Evolutionary conservation across 2,329 filamentous ascomycete species (phyloP).

Genomic region (Pseudocercospora eumusae): DNA sequence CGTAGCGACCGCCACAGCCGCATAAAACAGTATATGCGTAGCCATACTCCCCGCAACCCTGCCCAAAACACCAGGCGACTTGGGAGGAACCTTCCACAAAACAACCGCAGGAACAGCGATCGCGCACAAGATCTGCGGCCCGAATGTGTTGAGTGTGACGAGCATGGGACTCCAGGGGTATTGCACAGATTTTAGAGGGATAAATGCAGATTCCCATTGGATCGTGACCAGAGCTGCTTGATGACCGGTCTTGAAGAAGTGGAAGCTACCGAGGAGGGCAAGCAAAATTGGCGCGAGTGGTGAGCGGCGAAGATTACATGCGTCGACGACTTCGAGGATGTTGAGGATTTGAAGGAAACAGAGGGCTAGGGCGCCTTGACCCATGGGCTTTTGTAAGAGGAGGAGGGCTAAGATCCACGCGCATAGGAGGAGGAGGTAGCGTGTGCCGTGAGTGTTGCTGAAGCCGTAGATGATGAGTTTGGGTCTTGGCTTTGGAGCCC

Average conservation of each 20-base stretch:
- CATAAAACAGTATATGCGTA: slow-evolving; percentile 79
- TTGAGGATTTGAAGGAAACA: slow-evolving; percentile 88
- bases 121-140: slow-evolving; percentile 80
- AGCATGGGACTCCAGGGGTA: slow-evolving; percentile 89
- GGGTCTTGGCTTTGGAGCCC: slow-evolving; percentile 35
- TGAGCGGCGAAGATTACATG: slow-evolving; percentile 62
- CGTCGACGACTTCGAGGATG: slow-evolving; percentile 64
- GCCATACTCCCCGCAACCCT: slow-evolving; percentile 69
- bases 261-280: slow-evolving; percentile 84
- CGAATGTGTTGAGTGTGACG: slow-evolving; percentile 83
- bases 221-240: slow-evolving; percentile 84
- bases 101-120: slow-evolving; percentile 76
- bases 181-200: slow-evolving; percentile 75
- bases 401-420: slow-evolving; percentile 76
- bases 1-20: slow-evolving; percentile 78
- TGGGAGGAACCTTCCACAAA: slow-evolving; percentile 85
- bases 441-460: slow-evolving; percentile 86
- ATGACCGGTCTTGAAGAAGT: slow-evolving; percentile 98
- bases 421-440: slow-evolving; percentile 80
- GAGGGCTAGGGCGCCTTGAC: slow-evolving; percentile 77
- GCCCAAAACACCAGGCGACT: slow-evolving; percentile 64
- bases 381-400: slow-evolving; percentile 92
- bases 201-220: slow-evolving; percentile 95
- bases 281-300: slow-evolving; percentile 82
- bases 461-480: slow-evolving; percentile 75